Evolutionary conservation across 306 rosid species (phyloP).

Genomic region (Medicago lupulina): DNA sequence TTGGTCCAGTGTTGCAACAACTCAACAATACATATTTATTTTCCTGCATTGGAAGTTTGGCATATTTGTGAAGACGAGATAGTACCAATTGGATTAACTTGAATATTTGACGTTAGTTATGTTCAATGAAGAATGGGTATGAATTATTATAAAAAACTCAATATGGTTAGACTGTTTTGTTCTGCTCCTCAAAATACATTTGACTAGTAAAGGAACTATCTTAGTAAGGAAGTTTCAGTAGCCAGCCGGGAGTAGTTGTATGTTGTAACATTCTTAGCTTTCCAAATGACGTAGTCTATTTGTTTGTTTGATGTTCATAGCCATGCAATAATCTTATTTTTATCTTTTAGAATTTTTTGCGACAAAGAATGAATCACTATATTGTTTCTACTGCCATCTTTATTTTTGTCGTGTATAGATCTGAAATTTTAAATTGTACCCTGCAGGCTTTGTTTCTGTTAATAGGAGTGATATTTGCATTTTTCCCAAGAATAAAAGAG

Average conservation of each 20-base stretch:
- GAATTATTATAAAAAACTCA: not conserved
- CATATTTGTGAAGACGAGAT: not conserved
- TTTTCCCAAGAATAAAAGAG: constrained; percentile 46
- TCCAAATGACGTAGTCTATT: not conserved
- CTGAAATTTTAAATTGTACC: constrained; percentile 36
- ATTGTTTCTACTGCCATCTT: not conserved
- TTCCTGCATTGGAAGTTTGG: not conserved
- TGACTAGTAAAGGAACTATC: constrained; percentile 1
- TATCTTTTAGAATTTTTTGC: not conserved
- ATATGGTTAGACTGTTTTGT: not conserved
- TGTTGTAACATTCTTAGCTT: not conserved
- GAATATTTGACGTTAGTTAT: constrained; percentile 22
- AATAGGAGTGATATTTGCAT: constrained; percentile 50
- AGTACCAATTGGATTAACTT: constrained; percentile 5
- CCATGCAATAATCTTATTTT: not conserved
- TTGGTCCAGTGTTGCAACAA: not conserved
- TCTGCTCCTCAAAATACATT: constrained; percentile 18
- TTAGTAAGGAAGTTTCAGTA: not conserved
- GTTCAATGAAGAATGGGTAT: not conserved
- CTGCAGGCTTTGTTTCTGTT: constrained; percentile 68
- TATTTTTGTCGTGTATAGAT: constrained; percentile 27
- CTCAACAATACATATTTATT: not conserved
- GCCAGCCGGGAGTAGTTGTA: not conserved
- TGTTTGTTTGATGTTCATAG: constrained; percentile 24
- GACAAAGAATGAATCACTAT: not conserved